Base-by-base conservation (phyloP, 2,329 filamentous ascomycete genomes). In the Colletotrichum eremochloae region DNA sequence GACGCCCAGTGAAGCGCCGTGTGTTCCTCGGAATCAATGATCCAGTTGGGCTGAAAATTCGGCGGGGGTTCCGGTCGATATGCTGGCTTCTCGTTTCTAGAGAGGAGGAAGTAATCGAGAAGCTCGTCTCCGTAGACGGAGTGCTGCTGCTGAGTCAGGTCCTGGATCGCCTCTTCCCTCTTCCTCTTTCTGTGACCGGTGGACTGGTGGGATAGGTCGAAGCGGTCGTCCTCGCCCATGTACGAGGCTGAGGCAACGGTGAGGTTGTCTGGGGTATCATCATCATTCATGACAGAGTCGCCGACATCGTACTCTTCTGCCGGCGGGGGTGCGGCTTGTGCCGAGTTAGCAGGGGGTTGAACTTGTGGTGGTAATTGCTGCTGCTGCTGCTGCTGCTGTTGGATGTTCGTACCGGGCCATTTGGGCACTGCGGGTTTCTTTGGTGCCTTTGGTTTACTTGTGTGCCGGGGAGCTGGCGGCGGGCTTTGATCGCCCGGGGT, bases 1-100 rank as follows among this genome's bases (percentile, higher is more conserved):
- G 94, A 95, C 24, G 95, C 96, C 96, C 96, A 99, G 80, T 99
- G 96, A 75, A 99, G 88, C 7, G 96, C 95, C 2, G 95, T 97
- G 79, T 98, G 95, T 12, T 92, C 92, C 77, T 97, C 95, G 55
- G 95, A 93, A 80, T 99, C 96, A 74, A 99, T 98, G n/a, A 92
- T 88, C 81, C 94, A 93, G 81, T 99, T 93, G 7, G 97, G 91
- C 78, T 97, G 92, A 77, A 97, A 97, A 79, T 94, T 93, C 44
- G 91, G 86, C 0, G 96, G 96, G 3, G 96, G 95, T 73, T 94
- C 90, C 1, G 95, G 95, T 66, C 86, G 90, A 76, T 84, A 90
- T 78, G 91, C 90, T 29, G 91, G 89, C 71, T 93, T 91, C 81
- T 95, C 92, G 74, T 94, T 93, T 75, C 94, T 92, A 63, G 93